Evolutionary conservation across 345 rosid genomes (phyloP), one percentile per base, ranked within the genome.

Genomic region (Dipteronia dyeriana): DNA sequence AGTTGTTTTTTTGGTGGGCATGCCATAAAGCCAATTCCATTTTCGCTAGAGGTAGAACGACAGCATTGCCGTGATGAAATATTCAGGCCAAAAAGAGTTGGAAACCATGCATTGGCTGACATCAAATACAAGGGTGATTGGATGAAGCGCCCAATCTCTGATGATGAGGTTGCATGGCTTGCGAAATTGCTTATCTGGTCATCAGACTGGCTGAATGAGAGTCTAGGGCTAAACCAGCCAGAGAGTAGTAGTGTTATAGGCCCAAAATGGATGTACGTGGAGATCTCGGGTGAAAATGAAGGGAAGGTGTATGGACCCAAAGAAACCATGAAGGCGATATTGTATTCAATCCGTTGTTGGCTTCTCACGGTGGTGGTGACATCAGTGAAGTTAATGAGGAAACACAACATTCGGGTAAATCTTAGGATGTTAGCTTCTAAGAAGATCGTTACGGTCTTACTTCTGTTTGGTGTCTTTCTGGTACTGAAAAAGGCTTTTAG

Each of bases 141-240:
- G 94, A 92, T 95, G 96, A 90, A 82, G 70, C 95, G 96, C 13
- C 99, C 99, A 0, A 79, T 88, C 59, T 95, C 99, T 2, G 84
- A 85, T 17, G 91, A 92, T 54, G 99, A 93, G 84, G 84, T 95
- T 43, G 91, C 86, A 47, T 95, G 94, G 97, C 89, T 95, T 41
- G 98, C 88, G 7, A 91, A 89, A 75, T 67, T 89, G 74, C 86
- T 95, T 16, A 85, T 95, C 73, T 81, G 76, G 84, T 78, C 90
- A 31, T 95, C 99, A 2, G 68, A 66, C 61, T 82, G 89, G 96
- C 78, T 93, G 65, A 95, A 95, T 20, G 89, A 91, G 61, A 87
- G 79, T 70, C 84, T 93, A 0, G 92, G 92, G 66, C 87, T 95
- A 22, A 81, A 89, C 92, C 75, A 80, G 74, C 65, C 75, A 9